Conservation (phyloP, 2,329 filamentous ascomycete species). For the Phialophora macrospora region DNA sequence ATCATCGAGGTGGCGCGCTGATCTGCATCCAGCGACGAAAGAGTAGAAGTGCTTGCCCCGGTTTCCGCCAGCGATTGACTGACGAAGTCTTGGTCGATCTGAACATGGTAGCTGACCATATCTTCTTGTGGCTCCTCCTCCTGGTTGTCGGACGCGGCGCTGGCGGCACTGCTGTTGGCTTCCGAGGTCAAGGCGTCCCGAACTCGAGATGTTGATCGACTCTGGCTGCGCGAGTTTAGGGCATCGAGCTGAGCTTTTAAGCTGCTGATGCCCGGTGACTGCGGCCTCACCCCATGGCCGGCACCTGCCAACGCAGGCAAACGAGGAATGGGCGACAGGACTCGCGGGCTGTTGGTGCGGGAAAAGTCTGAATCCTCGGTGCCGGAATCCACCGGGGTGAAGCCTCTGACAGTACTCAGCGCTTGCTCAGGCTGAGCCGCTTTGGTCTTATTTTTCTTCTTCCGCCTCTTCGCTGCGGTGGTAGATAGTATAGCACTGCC, state of each 20-base stretch:
- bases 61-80: constrained; percentile 60
- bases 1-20: constrained; percentile 46
- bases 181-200: constrained; percentile 54
- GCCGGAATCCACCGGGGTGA: constrained; percentile 50
- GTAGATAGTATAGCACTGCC: constrained; percentile 42
- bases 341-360: constrained; percentile 42
- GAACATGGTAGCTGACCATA: constrained; percentile 83
- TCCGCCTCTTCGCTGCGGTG: constrained; percentile 45
- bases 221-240: constrained; percentile 67
- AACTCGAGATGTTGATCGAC: constrained; percentile 61
- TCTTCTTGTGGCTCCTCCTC: constrained; percentile 72
- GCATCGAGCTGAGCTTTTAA: constrained; percentile 81
- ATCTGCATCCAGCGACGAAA: constrained; percentile 59
- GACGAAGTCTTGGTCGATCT: constrained; percentile 81
- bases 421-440: constrained; percentile 39
- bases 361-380: constrained; percentile 55
- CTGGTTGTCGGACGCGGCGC: constrained; percentile 63
- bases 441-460: constrained; percentile 48
- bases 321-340: constrained; percentile 42
- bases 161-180: constrained; percentile 61
- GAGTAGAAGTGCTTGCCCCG: constrained; percentile 56
- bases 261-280: constrained; percentile 75
- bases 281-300: constrained; percentile 57
- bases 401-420: constrained; percentile 51
- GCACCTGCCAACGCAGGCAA: constrained; percentile 41